Conservation (phyloP, 2,329 filamentous ascomycete genomes). For the Ophiostoma piceae region DNA sequence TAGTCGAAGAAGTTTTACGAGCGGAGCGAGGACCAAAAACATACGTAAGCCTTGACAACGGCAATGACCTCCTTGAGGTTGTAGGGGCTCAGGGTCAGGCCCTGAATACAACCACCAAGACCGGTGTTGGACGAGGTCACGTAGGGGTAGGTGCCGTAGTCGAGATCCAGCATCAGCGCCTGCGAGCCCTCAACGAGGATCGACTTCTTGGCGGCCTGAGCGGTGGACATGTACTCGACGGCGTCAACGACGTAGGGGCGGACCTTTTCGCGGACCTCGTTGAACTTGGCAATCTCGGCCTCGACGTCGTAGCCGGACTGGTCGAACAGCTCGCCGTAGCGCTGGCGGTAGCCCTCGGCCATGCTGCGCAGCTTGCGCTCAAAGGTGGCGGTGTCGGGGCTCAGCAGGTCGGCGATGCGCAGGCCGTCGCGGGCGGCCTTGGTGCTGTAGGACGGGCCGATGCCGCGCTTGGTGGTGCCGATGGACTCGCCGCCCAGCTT, state of each 20-base stretch:
- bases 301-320: conserved; percentile 57
- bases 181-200: conserved; percentile 58
- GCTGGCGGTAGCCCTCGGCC: conserved; percentile 58
- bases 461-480: conserved; percentile 30
- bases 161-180: conserved; percentile 46
- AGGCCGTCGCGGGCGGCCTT: conserved; percentile 63
- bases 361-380: conserved; percentile 60
- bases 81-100: conserved; percentile 32
- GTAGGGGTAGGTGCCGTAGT: conserved; percentile 55
- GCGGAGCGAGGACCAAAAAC: neutral
- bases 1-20: neutral
- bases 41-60: conserved; percentile 57
- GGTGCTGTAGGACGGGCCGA: conserved; percentile 38
- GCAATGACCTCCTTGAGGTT: conserved; percentile 48
- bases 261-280: conserved; percentile 53
- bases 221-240: conserved; percentile 46
- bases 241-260: conserved; percentile 61
- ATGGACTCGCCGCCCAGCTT: conserved; percentile 36
- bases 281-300: conserved; percentile 60
- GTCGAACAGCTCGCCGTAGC: conserved; percentile 53
- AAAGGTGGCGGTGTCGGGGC: conserved; percentile 55
- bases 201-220: conserved; percentile 47
- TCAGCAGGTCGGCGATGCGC: conserved; percentile 57
- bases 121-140: conserved; percentile 56
- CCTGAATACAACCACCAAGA: conserved; percentile 44